These are phyloP conservation scores for Plasmodium berghei DNA, from an alignment of 169 alveolate species.

Conservation along the genomic window DNA sequence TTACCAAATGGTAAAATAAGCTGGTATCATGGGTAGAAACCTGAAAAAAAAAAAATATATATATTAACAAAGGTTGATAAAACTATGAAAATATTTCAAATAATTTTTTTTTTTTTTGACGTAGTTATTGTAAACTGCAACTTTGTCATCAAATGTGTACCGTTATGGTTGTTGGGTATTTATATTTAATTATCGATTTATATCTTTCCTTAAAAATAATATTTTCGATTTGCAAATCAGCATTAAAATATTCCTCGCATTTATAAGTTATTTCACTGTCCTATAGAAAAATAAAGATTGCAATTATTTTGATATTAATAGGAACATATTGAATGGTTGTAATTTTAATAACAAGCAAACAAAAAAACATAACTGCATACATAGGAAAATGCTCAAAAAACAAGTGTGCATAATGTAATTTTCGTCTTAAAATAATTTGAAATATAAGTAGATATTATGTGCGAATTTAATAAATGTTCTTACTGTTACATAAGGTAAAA, in stretches of 20 bases:
- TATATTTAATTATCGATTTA: conserved; percentile 30
- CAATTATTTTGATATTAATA: too few relatives aligned
- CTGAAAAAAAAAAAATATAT: neutral
- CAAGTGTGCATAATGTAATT: neutral
- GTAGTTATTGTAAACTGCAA: too few relatives aligned
- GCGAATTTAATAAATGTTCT: neutral
- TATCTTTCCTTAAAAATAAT: conserved; percentile 52
- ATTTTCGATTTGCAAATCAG: conserved; percentile 39
- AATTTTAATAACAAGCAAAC: neutral
- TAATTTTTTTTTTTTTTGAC: too few relatives aligned
- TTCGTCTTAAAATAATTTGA: neutral
- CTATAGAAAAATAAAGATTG: neutral
- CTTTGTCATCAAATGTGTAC: neutral
- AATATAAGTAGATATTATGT: too few relatives aligned
- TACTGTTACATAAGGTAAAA: conserved; percentile 61
- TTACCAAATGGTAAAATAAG: neutral
- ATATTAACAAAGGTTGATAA: too few relatives aligned
- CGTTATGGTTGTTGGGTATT: conserved; percentile 29
- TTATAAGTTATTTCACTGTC: conserved; percentile 67
- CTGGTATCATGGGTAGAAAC: neutral
- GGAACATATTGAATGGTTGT: neutral
- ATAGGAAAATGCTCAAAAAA: neutral
- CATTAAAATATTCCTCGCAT: conserved; percentile 21
- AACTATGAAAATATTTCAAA: too few relatives aligned
- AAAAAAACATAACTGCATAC: neutral